Percentiles rank a stretch among this genome's conserved stretches.
Evolutionary conservation across 2,329 filamentous ascomycete genomes (phyloP).

Genomic region (Pyricularia grisea): DNA sequence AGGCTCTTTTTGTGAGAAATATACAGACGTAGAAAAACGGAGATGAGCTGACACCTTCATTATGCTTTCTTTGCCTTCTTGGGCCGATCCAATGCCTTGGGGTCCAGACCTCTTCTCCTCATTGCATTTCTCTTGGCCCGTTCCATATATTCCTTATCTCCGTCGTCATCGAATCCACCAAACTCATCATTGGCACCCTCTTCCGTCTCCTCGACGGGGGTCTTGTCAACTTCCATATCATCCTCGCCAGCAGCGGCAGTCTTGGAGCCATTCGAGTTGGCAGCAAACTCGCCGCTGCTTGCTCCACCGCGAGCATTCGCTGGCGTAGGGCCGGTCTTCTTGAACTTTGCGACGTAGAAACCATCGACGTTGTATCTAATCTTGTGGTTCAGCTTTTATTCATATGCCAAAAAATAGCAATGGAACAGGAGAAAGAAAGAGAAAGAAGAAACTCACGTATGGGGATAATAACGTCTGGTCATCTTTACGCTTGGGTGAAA

Average conservation of each 20-base stretch:
- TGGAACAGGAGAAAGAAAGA: not conserved
- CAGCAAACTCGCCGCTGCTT: not conserved
- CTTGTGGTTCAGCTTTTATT: not conserved
- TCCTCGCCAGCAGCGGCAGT: slow-evolving; percentile 12
- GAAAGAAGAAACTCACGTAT: slow-evolving; percentile 35
- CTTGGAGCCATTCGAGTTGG: slow-evolving; percentile 12
- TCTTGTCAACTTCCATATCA: slow-evolving; percentile 54
- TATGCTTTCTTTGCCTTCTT: slow-evolving; percentile 8
- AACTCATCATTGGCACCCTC: slow-evolving; percentile 47
- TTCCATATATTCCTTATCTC: slow-evolving; percentile 62
- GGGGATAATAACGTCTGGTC: slow-evolving; percentile 80
- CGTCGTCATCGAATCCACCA: slow-evolving; percentile 65
- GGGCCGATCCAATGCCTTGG: slow-evolving; percentile 41
- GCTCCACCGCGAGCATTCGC: slow-evolving; percentile 32
- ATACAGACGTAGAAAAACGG: not conserved
- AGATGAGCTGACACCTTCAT: not conserved
- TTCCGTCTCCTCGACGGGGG: slow-evolving; percentile 41
- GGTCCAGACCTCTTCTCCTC: slow-evolving; percentile 66
- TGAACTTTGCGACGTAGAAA: slow-evolving; percentile 97
- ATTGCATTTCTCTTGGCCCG: slow-evolving; percentile 65
- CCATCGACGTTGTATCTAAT: slow-evolving; percentile 53
- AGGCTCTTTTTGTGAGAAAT: not conserved
- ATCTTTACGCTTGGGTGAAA: slow-evolving; percentile 81
- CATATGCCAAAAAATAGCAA: not conserved
- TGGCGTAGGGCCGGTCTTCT: slow-evolving; percentile 77